Evolutionary conservation across 129 eudicot genomes (phyloP), one percentile per base, ranked within the genome.

Genomic region (Flaveria sonorensis): DNA sequence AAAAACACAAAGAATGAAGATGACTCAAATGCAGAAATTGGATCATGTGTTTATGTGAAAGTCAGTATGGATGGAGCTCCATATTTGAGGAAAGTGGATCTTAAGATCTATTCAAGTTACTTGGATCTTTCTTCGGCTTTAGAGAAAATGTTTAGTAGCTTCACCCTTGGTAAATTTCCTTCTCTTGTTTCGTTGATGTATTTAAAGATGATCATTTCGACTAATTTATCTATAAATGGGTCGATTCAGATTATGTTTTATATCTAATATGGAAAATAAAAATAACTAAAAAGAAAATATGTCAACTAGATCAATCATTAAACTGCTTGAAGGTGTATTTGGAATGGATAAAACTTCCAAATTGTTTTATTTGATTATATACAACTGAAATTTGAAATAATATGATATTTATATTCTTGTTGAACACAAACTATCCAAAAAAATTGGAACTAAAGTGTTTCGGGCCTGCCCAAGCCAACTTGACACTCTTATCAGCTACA

Each of bases 41-140:
- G 87, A 18, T 73, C 89, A 0, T 85, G 88, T 75, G 78, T 81
- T 7, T 90, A 83, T 59, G 90, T 90, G 55, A 90, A 90, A 77
- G 96, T 89, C 43, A 87, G 96, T 51, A 89, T 89, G 96, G 96
- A 89, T 66, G 96, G 96, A 76, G 96, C 96, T 28, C 96, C 92
- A 24, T 90, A 90, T 78, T 82, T 90, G 55, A 81, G 96, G 83
- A 90, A 90, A 80, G 86, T 87, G 21, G 92, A 90, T 74, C 90
- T 90, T 66, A 85, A 80, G 40, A 85, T 73, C 18, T 90, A 85
- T 74, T 43, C 68, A 14, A 67, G 88, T 56, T 90, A 90, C 68
- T 51, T 68, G 65, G 92, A 85, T 23, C 84, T 90, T 68, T 83
- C 92, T 52, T 83, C 83, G 1, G 92, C 88, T 79, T 86, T 90